Base-by-base conservation (phyloP, 2,329 filamentous ascomycete genomes). In the Furcasterigmium furcatum region DNA sequence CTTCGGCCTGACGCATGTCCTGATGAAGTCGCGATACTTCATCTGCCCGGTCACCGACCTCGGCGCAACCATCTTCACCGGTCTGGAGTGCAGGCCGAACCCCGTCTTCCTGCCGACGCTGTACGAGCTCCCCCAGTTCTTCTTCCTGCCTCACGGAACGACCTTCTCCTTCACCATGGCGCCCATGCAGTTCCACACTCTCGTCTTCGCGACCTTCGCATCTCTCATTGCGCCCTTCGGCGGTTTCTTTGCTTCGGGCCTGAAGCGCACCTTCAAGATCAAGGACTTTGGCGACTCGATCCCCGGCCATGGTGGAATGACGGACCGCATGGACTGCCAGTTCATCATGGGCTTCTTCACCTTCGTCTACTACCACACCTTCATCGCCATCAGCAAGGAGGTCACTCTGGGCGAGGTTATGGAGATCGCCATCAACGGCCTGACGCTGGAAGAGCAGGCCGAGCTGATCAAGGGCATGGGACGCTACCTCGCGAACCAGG, bases 261-360 rank as follows among this genome's bases (percentile, higher is more conserved):
- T 99, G 47, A 99, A 99, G 80, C 88, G 94, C 24, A 96, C 92
- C 4, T 99, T 99, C 75, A 97, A 99, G 74, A 95, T 99, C 77
- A 99, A 99, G 77, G 94, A 99, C 72, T 99, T 99, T 71, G 94
- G 94, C 55, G 89, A 99, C 68, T 95, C 91, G 2, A 99, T 99
- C 56, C 94, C 94, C 2, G 94, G 94, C 19, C 94, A 99, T 60
- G 94, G 94, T 50, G 94, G 94, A 56, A 97, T 99, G 72, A 99
- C 94, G 14, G 94, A 99, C 64, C 88, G 94, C 51, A 97, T 99
- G 92, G 94, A 99, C 64, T 99, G 94, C 66, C 94, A 99, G 64
- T 99, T 99, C 72, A 97, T 97, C 73, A 99, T 99, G 94, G 94
- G 94, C 9, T 94, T 96, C 69, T 97, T 99, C 60, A 83, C 92